Conservation (phyloP, 2,329 filamentous ascomycete species). For the Rutstroemia sp. region DNA sequence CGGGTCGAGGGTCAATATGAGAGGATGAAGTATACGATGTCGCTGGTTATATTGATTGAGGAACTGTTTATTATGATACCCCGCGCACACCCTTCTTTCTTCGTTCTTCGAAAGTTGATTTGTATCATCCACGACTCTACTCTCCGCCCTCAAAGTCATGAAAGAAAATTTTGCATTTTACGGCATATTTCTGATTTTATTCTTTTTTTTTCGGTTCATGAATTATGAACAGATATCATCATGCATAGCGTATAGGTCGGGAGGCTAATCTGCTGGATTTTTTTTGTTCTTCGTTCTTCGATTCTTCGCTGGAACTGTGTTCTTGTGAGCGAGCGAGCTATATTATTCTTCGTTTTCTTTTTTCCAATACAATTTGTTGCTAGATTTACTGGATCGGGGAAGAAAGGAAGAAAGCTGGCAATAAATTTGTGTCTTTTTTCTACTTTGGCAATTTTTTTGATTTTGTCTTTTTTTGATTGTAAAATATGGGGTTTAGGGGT, state of each 20-base stretch:
- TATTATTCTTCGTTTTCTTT: no score
- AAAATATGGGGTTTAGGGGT: no score
- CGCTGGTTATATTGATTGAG: neutral
- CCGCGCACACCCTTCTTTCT: neutral
- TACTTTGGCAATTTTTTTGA: no score
- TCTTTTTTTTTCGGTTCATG: neutral
- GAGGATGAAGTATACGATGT: neutral
- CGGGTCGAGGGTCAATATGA: neutral
- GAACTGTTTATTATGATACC: conserved; percentile 12
- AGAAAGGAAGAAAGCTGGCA: no score
- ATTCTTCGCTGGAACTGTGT: neutral
- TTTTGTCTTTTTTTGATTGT: no score
- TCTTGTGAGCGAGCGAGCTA: neutral
- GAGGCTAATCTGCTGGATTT: neutral
- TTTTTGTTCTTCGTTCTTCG: neutral
- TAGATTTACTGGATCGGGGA: no score
- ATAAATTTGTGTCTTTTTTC: no score
- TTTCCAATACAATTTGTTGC: no score
- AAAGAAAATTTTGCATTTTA: neutral
- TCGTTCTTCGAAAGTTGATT: conserved; percentile 4
- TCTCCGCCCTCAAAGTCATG: neutral
- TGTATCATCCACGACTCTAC: conserved; percentile 9
- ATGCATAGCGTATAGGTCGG: neutral
- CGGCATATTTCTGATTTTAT: conserved; percentile 1
- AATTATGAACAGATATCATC: neutral